Evolutionary conservation across 495 filamentous ascomycete genomes (phyloP).

Genomic region (Entonaema liquescens): DNA sequence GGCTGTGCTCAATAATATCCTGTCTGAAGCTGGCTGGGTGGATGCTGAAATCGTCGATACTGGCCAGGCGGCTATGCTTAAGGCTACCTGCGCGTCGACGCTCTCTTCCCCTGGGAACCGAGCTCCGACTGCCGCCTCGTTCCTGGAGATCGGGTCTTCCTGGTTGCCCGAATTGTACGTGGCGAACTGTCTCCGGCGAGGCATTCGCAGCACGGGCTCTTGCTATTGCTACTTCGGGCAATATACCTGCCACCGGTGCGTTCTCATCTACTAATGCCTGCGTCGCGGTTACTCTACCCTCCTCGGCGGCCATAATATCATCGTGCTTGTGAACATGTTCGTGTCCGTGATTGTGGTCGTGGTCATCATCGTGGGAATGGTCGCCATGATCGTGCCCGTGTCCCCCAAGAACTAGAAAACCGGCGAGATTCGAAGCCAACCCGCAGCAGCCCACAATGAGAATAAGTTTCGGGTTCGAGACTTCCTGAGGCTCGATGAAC

Average conservation of each 20-base stretch:
- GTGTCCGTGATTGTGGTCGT: slow-evolving; percentile 54
- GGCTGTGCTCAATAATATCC: slow-evolving; percentile 83
- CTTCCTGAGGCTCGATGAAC: slow-evolving; percentile 86
- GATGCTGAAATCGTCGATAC: slow-evolving; percentile 77
- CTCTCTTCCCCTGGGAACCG: slow-evolving; percentile 52
- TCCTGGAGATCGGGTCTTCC: slow-evolving; percentile 35
- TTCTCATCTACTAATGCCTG: slow-evolving; percentile 34
- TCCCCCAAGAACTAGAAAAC: slow-evolving; percentile 88
- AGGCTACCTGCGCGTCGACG: slow-evolving; percentile 62
- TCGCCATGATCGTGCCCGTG: slow-evolving; percentile 79
- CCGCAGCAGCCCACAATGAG: slow-evolving; percentile 87
- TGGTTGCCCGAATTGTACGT: slow-evolving; percentile 45
- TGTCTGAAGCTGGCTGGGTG: slow-evolving; percentile 92
- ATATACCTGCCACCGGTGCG: slow-evolving; percentile 51
- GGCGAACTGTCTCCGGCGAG: slow-evolving; percentile 46
- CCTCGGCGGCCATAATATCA: slow-evolving; percentile 41
- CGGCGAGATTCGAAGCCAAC: slow-evolving; percentile 88
- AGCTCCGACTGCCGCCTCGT: slow-evolving; percentile 46
- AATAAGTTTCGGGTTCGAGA: slow-evolving; percentile 83
- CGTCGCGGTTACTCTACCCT: slow-evolving; percentile 33
- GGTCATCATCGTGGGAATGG: slow-evolving; percentile 56
- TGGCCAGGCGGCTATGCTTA: slow-evolving; percentile 61
- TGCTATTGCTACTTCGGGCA: slow-evolving; percentile 56
- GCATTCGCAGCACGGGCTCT: slow-evolving; percentile 39
- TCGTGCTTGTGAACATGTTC: slow-evolving; percentile 50